These are phyloP conservation scores for Dipteronia sinensis DNA, from an alignment of 345 rosid genomes.

Conservation along the genomic window DNA sequence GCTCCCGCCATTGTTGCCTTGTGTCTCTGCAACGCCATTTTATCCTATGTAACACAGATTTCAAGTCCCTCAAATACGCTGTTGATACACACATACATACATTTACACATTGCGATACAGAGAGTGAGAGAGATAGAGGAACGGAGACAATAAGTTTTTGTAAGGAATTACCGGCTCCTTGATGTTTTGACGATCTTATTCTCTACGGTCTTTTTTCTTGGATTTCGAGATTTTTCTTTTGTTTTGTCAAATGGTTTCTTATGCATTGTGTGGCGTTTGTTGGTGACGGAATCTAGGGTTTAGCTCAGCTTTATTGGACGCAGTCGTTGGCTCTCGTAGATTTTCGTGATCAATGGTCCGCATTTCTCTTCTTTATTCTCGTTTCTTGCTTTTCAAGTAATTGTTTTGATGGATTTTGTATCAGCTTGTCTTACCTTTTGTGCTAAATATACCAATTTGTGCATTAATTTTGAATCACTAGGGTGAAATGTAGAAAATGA, in stretches of 20 bases:
- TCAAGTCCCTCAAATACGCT: no score
- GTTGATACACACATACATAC: neutral
- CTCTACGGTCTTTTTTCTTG: neutral
- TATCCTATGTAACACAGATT: neutral
- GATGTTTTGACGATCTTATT: conserved; percentile 14
- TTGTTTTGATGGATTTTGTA: neutral
- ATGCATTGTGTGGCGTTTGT: conserved; percentile 13
- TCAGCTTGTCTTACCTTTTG: neutral
- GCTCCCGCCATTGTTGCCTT: conserved; percentile 21
- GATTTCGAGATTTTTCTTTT: conserved; percentile 15
- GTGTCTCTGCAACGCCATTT: conserved; percentile 5
- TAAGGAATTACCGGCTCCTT: neutral
- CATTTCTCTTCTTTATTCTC: neutral
- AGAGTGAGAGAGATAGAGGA: neutral
- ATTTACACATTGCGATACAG: neutral
- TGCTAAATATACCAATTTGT: neutral
- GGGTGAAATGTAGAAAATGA: neutral
- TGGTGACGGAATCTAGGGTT: conserved; percentile 28
- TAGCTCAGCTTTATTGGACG: conserved; percentile 16
- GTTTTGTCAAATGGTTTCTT: conserved; percentile 4
- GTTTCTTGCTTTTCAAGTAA: conserved; percentile 18
- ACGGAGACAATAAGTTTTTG: neutral
- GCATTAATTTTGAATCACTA: neutral
- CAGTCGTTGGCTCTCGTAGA: conserved; percentile 31
- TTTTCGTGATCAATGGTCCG: conserved; percentile 36